Percentiles rank a stretch among this genome's conserved stretches.
phyloP scores from a whole-genome alignment of 768 basidiomycete species.

The Tephrocybe sp. region DNA sequence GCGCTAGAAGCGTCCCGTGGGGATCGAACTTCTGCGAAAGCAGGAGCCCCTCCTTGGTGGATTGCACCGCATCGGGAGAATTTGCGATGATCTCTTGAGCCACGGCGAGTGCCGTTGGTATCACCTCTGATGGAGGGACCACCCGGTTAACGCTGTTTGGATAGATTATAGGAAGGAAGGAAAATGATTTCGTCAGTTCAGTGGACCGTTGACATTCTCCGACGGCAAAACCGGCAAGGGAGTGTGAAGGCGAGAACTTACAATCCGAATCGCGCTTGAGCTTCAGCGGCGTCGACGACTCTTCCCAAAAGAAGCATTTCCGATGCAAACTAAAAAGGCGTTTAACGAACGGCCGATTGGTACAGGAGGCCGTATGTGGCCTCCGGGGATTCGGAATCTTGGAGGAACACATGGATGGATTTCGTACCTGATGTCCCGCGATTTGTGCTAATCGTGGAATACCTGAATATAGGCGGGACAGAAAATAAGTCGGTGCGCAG shows the following conservation, averaged over 20 bases:
- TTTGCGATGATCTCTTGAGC: constrained; percentile 61
- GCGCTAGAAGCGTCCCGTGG: constrained; percentile 48
- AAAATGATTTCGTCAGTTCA: not conserved
- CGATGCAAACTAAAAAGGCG: constrained; percentile 54
- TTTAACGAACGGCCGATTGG: constrained; percentile 13
- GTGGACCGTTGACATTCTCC: no score
- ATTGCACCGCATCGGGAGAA: constrained; percentile 79
- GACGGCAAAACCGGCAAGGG: no score
- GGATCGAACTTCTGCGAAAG: constrained; percentile 53
- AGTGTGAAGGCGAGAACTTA: constrained; percentile 33
- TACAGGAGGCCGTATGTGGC: not conserved
- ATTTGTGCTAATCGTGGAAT: constrained; percentile 68
- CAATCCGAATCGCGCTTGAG: constrained; percentile 74
- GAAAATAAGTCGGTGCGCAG: not conserved
- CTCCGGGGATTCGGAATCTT: not conserved
- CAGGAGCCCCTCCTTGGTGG: constrained; percentile 70
- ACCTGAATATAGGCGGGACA: constrained; percentile 33
- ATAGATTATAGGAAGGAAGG: not conserved
- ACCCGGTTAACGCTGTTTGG: constrained; percentile 65
- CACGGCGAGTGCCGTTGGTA: constrained; percentile 60
- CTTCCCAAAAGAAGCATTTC: constrained; percentile 77
- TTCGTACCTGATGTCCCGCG: constrained; percentile 72
- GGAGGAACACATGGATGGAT: constrained; percentile 1
- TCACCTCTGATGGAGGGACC: constrained; percentile 53
- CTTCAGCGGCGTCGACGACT: constrained; percentile 65